Evolutionary conservation across 2,329 filamentous ascomycete species (phyloP).

Genomic region (Camillea tinctor): DNA sequence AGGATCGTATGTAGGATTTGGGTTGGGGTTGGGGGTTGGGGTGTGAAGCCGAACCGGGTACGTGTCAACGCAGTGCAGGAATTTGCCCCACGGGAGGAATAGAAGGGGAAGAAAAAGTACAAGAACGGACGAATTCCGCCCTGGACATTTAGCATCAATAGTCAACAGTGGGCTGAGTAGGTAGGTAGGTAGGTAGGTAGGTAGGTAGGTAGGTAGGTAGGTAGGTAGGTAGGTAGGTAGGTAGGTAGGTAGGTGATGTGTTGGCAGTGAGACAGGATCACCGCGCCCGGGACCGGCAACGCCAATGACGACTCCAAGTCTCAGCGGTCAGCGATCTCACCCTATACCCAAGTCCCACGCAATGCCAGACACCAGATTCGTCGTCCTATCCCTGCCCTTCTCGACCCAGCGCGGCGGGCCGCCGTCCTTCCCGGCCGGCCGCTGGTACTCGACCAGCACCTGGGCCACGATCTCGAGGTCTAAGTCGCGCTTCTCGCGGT

Average conservation of each 20-base stretch:
- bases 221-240: no score
- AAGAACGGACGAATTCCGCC: no score
- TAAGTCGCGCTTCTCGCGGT: constrained; percentile 1
- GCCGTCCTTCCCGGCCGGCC: constrained; percentile 2
- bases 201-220: no score
- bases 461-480: constrained; percentile 2
- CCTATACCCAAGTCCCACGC: not conserved
- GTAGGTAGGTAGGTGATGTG: no score
- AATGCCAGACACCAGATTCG: not conserved
- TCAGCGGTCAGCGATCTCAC: not conserved
- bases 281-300: no score
- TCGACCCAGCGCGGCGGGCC: constrained; percentile 10
- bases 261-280: not conserved
- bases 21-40: not conserved
- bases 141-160: no score
- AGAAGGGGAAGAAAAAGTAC: no score
- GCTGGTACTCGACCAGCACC: constrained; percentile 7
- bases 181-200: no score
- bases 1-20: not conserved
- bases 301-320: not conserved
- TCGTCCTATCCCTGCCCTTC: constrained; percentile 2
- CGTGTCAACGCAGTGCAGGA: no score
- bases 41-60: no score
- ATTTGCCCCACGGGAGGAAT: no score
- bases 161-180: no score